Evolutionary conservation across 2,329 filamentous ascomycete species (phyloP).

Genomic region (Scytalidium lignicola): DNA sequence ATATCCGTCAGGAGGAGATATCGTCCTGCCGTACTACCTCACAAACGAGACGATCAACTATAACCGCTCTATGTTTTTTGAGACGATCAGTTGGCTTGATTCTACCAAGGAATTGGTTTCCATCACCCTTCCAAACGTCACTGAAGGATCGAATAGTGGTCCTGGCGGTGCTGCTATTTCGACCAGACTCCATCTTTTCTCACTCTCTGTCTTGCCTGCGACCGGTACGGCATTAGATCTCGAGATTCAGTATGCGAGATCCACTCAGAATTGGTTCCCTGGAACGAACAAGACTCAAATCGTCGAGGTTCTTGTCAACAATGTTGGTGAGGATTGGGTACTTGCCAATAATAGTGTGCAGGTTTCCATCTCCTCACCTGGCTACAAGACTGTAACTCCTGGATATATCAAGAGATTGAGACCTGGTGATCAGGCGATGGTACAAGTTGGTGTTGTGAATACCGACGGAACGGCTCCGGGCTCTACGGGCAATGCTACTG

Average conservation of each 20-base stretch:
- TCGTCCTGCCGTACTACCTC: constrained; percentile 37
- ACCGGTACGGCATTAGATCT: constrained; percentile 25
- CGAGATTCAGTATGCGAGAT: constrained; percentile 33
- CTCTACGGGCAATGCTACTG: constrained; percentile 12
- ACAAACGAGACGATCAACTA: constrained; percentile 33
- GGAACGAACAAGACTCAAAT: constrained; percentile 28
- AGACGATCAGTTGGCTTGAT: constrained; percentile 33
- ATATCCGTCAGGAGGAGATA: constrained; percentile 38
- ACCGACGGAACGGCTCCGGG: constrained; percentile 20
- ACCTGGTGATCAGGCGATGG: constrained; percentile 35
- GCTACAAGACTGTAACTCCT: constrained; percentile 38
- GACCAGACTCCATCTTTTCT: constrained; percentile 34
- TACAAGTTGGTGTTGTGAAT: constrained; percentile 26
- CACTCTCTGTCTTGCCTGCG: constrained; percentile 30
- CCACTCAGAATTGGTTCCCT: constrained; percentile 37
- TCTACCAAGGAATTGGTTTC: constrained; percentile 32
- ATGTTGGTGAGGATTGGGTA: constrained; percentile 24
- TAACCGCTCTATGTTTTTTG: constrained; percentile 38
- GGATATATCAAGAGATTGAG: constrained; percentile 34
- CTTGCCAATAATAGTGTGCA: constrained; percentile 20
- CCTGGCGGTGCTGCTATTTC: constrained; percentile 21
- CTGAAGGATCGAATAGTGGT: constrained; percentile 14
- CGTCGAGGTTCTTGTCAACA: constrained; percentile 34
- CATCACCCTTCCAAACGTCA: constrained; percentile 34
- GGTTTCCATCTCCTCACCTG: constrained; percentile 25